Conservation (phyloP, 768 basidiomycete species). For the Xerocomus spinulosus region DNA sequence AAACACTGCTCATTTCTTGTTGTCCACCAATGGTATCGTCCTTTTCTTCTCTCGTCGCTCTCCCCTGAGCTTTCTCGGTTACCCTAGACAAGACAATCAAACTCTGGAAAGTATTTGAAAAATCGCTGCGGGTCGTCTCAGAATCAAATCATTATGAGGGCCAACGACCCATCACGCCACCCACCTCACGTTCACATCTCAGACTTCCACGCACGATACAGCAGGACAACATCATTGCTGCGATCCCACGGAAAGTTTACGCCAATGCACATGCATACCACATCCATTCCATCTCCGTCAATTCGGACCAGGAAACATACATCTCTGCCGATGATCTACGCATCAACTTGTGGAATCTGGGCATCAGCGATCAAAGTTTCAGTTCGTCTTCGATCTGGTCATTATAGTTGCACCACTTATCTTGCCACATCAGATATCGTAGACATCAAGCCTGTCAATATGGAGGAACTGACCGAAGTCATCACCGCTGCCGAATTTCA, state of each 20-base stretch:
- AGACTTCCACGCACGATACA: constrained; percentile 87
- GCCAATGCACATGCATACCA: constrained; percentile 99
- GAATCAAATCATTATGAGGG: constrained; percentile 93
- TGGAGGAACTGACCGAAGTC: constrained; percentile 99
- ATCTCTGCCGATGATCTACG: constrained; percentile 98
- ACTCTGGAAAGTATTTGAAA: constrained; percentile 99
- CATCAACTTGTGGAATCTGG: constrained; percentile 97
- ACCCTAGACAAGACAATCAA: constrained; percentile 96
- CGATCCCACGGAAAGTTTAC: constrained; percentile 97
- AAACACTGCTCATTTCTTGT: constrained; percentile 93
- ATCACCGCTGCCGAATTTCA: constrained; percentile 99
- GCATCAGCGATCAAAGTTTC: constrained; percentile 98
- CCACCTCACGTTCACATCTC: constrained; percentile 54
- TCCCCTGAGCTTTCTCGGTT: constrained; percentile 1
- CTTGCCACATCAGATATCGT: constrained; percentile 73
- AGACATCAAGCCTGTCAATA: constrained; percentile 99
- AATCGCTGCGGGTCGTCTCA: constrained; percentile 89
- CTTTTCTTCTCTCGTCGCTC: not conserved
- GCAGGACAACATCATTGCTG: constrained; percentile 98
- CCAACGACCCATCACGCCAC: constrained; percentile 63
- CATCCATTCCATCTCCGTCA: constrained; percentile 99
- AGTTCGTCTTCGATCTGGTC: constrained; percentile 55
- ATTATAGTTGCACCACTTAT: constrained; percentile 1
- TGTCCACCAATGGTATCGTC: constrained; percentile 89
- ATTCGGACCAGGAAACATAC: constrained; percentile 99